A percentile compares a stretch with the other conserved stretches of the same genome.
Conservation (phyloP, 495 filamentous ascomycete genomes). For the Schizothecium vesticola region DNA sequence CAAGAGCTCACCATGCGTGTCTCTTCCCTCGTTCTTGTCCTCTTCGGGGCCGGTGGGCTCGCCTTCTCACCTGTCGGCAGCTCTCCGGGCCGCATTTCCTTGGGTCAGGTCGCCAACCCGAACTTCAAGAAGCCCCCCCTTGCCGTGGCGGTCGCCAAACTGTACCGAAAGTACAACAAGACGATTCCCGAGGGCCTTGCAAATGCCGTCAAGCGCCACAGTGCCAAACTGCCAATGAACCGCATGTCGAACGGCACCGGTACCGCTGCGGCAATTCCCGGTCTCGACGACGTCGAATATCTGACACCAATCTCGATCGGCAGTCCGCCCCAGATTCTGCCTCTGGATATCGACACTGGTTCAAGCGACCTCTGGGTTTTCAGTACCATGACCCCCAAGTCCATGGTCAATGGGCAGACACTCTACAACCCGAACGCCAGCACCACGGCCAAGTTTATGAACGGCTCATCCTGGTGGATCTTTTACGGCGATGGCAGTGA, state of each 20-base stretch:
- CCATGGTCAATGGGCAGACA: conserved; percentile 44
- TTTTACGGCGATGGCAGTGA: conserved; percentile 66
- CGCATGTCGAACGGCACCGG: conserved; percentile 12
- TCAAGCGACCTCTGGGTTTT: conserved; percentile 65
- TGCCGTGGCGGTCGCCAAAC: background rate
- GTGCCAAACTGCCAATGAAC: background rate
- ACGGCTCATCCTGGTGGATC: conserved; percentile 59
- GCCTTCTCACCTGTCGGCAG: background rate
- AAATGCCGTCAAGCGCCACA: background rate
- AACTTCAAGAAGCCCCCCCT: background rate
- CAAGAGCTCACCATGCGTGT: background rate
- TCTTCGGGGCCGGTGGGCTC: background rate
- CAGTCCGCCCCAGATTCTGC: conserved; percentile 49
- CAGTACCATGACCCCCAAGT: conserved; percentile 24
- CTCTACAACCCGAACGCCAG: conserved; percentile 52
- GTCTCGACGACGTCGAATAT: conserved; percentile 57
- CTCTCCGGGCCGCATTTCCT: background rate
- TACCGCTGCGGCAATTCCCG: conserved; percentile 48
- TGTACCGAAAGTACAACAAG: background rate
- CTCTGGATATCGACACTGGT: conserved; percentile 71
- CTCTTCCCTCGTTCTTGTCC: background rate
- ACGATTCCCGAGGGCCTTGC: conserved; percentile 25
- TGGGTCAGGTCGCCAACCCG: background rate
- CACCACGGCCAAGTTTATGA: conserved; percentile 44
- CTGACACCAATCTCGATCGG: conserved; percentile 64